A percentile compares a stretch with the other conserved stretches of the same genome.
These are phyloP conservation scores for Candida multigemmis DNA, from an alignment of 805 yeast species.

Conservation along the genomic window DNA sequence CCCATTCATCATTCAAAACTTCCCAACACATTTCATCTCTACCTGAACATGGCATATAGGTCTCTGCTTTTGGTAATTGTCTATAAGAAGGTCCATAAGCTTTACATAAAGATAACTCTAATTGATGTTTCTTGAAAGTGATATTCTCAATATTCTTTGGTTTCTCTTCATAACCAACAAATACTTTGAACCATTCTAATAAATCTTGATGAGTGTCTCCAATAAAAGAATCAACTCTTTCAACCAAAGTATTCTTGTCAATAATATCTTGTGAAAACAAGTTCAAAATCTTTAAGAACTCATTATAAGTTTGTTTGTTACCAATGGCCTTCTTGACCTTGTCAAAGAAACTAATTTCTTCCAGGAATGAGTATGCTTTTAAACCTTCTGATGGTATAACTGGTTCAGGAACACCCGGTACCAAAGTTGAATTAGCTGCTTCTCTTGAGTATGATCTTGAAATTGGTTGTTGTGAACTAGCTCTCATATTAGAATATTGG, in stretches of 20 bases:
- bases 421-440: constrained; percentile 50
- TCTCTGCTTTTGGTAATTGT: constrained; percentile 85
- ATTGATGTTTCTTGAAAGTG: constrained; percentile 78
- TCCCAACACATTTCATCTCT: constrained; percentile 99
- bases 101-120: constrained; percentile 84
- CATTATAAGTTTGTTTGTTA: constrained; percentile 84
- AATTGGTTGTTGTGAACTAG: constrained; percentile 15
- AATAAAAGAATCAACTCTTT: constrained; percentile 75
- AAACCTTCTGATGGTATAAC: constrained; percentile 37
- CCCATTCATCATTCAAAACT: constrained; percentile 97
- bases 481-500: constrained; percentile 40
- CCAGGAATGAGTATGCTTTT: constrained; percentile 55
- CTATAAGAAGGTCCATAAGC: constrained; percentile 95
- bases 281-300: constrained; percentile 81
- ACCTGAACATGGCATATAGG: constrained; percentile 95
- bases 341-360: constrained; percentile 87
- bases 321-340: constrained; percentile 83
- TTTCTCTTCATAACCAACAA: constrained; percentile 80
- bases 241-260: constrained; percentile 73
- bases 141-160: constrained; percentile 87
- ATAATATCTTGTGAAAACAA: constrained; percentile 86
- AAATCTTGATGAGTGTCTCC: constrained; percentile 71
- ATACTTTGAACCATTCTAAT: constrained; percentile 83
- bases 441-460: constrained; percentile 8
- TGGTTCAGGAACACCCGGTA: constrained; percentile 85